Conservation (phyloP, 495 filamentous ascomycete species). For the Chaetomium fimeti region DNA sequence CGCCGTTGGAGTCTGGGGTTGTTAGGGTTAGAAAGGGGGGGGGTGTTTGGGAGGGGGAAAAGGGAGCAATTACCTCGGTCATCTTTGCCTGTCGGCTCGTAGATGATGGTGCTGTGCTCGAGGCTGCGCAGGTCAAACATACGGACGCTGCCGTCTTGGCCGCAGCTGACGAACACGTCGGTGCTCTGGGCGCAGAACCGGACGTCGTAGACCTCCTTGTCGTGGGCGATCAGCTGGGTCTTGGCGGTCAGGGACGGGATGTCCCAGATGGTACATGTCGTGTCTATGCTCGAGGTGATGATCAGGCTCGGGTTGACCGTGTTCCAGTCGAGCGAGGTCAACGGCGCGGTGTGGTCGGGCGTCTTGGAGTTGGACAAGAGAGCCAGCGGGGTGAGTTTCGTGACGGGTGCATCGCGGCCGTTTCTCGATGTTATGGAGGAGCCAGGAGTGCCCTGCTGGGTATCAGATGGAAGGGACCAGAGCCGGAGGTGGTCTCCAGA, state of each 20-base stretch:
- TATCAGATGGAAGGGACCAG: constrained; percentile 78
- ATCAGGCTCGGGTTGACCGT: constrained; percentile 92
- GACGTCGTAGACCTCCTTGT: constrained; percentile 98
- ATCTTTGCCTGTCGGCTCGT: constrained; percentile 88
- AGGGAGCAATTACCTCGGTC: constrained; percentile 65
- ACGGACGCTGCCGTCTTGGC: constrained; percentile 93
- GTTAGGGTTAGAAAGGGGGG: constrained; percentile 23
- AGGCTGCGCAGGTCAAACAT: constrained; percentile 98
- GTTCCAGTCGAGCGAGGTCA: constrained; percentile 98
- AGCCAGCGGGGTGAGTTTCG: constrained; percentile 90
- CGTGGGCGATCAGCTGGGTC: constrained; percentile 96
- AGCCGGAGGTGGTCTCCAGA: constrained; percentile 94
- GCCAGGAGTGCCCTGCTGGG: constrained; percentile 48
- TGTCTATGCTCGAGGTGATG: constrained; percentile 98
- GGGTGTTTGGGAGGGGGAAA: background rate
- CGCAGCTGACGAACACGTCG: constrained; percentile 96
- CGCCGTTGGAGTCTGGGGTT: constrained; percentile 44
- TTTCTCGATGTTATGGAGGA: constrained; percentile 75
- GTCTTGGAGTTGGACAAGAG: constrained; percentile 97
- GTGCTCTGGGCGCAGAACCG: constrained; percentile 94
- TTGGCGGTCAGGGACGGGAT: constrained; percentile 97
- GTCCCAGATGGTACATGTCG: constrained; percentile 99
- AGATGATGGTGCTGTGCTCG: constrained; percentile 98
- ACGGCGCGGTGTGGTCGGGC: constrained; percentile 92
- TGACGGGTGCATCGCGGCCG: constrained; percentile 61